phyloP scores from a whole-genome alignment of 768 basidiomycete species.

The Infundibulicybe gibba region DNA sequence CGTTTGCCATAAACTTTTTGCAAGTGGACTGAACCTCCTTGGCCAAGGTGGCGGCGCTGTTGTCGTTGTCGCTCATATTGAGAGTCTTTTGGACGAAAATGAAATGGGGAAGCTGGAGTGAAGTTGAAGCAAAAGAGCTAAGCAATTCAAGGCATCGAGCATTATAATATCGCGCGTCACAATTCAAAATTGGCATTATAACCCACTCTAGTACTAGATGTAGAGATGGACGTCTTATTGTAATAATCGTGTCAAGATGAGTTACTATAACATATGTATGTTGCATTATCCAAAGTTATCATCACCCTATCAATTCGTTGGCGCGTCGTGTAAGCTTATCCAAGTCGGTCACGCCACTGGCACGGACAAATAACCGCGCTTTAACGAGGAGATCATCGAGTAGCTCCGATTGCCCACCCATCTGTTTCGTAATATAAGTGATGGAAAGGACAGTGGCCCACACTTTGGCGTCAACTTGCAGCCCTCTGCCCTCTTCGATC shows the following conservation, averaged over 20 bases:
- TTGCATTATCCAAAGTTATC: not conserved
- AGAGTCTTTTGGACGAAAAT: no score
- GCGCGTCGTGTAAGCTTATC: conserved; percentile 14
- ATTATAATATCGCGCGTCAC: no score
- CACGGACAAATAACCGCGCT: conserved; percentile 32
- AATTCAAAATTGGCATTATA: no score
- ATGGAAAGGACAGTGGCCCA: conserved; percentile 49
- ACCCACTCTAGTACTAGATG: no score
- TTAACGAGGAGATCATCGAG: conserved; percentile 39
- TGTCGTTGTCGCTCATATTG: no score
- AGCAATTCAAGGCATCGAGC: no score
- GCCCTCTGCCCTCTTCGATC: conserved; percentile 23
- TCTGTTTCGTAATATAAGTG: conserved; percentile 38
- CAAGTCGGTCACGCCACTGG: conserved; percentile 7
- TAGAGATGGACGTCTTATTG: no score
- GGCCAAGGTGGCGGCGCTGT: conserved; percentile 89
- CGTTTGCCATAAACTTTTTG: conserved; percentile 99
- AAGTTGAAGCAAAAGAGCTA: no score
- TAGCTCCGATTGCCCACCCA: conserved; percentile 35
- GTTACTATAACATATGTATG: no score
- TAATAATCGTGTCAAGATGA: no score
- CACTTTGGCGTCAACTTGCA: conserved; percentile 25
- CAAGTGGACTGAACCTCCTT: conserved; percentile 97
- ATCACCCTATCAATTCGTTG: conserved; percentile 8
- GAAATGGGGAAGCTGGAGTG: no score